These are phyloP conservation scores for Trichophyton verrucosum DNA, from an alignment of 2,329 filamentous ascomycete genomes.

Conservation along the genomic window DNA sequence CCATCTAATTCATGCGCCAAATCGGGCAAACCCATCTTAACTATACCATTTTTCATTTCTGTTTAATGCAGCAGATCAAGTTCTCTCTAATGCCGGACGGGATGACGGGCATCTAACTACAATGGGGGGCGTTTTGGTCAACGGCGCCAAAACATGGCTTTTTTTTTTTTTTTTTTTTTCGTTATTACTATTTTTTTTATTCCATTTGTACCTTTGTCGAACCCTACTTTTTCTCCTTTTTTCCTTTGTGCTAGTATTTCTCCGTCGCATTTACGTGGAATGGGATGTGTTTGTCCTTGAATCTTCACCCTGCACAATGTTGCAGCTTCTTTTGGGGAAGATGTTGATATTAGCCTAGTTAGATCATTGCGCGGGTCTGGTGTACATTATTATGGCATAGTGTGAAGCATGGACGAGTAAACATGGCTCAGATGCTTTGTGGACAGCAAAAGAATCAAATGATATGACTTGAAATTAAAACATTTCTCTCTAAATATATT, in stretches of 20 bases:
- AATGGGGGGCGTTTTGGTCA: conserved; percentile 1
- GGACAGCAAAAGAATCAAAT: not conserved
- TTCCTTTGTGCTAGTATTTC: not conserved
- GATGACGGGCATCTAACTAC: not conserved
- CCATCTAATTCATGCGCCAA: not conserved
- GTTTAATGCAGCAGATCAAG: not conserved
- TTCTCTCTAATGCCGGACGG: not conserved
- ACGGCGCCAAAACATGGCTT: not conserved
- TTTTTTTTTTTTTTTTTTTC: not conserved
- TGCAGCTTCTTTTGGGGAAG: not conserved
- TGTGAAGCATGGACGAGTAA: not conserved
- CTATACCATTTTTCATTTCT: not conserved
- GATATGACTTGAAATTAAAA: not conserved
- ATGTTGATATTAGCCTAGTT: not conserved
- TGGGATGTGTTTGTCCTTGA: not conserved
- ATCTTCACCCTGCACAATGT: not conserved
- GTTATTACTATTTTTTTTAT: not conserved
- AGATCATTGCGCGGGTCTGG: not conserved
- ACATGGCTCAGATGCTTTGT: not conserved
- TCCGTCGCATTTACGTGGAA: conserved; percentile 1
- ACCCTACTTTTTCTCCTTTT: not conserved
- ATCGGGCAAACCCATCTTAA: not conserved
- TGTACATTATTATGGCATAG: conserved; percentile 2
- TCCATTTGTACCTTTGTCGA: not conserved
- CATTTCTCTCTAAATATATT: not conserved